Conservation (phyloP, 2,329 filamentous ascomycete genomes). For the Alternaria sp. region DNA sequence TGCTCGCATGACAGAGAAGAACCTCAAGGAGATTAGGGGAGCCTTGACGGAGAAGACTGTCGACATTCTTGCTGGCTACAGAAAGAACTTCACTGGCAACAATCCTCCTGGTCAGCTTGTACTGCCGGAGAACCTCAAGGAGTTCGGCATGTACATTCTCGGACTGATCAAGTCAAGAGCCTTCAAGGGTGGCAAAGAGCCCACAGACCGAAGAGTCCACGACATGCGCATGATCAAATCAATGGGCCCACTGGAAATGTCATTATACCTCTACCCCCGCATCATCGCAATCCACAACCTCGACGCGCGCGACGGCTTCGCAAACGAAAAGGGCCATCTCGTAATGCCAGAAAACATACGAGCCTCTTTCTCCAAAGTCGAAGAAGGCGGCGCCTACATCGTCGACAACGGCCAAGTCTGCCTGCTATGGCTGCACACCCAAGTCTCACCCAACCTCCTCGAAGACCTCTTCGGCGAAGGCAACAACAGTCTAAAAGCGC, state of each 20-base stretch:
- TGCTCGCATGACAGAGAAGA: slow-evolving; percentile 77
- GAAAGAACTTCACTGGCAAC: slow-evolving; percentile 86
- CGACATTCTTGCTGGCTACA: slow-evolving; percentile 88
- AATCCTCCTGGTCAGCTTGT: slow-evolving; percentile 93
- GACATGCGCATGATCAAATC: slow-evolving; percentile 89
- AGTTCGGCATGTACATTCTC: slow-evolving; percentile 96
- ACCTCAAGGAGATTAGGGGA: slow-evolving; percentile 83
- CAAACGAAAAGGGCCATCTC: slow-evolving; percentile 88
- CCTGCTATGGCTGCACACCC: slow-evolving; percentile 88
- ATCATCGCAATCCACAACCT: slow-evolving; percentile 93
- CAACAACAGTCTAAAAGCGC: slow-evolving; percentile 70
- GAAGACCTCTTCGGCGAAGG: slow-evolving; percentile 87
- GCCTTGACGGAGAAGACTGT: slow-evolving; percentile 89
- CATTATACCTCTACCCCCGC: slow-evolving; percentile 91
- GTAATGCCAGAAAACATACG: slow-evolving; percentile 81
- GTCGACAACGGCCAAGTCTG: slow-evolving; percentile 95
- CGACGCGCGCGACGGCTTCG: slow-evolving; percentile 84
- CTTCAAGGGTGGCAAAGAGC: slow-evolving; percentile 90
- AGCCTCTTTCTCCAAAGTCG: slow-evolving; percentile 84
- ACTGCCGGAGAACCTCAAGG: slow-evolving; percentile 93
- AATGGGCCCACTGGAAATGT: slow-evolving; percentile 85
- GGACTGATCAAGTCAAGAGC: slow-evolving; percentile 87
- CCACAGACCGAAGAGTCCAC: slow-evolving; percentile 86
- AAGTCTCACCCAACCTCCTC: slow-evolving; percentile 90
- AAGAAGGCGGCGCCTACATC: slow-evolving; percentile 91